Conservation (phyloP, 768 basidiomycete species). For the Boletales sp. region DNA sequence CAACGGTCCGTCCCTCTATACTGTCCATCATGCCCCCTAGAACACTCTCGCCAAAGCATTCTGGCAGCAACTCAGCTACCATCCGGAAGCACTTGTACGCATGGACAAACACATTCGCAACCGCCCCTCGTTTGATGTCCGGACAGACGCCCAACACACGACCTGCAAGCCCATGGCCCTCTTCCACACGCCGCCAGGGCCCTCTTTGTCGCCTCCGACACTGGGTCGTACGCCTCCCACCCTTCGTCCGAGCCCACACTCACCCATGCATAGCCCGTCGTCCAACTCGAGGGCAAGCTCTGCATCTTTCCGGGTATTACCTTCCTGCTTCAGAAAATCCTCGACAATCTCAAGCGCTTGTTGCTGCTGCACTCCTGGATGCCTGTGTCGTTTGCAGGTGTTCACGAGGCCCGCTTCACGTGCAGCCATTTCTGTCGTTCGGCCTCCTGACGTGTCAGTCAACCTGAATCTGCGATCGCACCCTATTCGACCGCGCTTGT, state of each 20-base stretch:
- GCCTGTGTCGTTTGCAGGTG: conserved; percentile 69
- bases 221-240: conserved; percentile 67
- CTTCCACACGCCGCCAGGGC: conserved; percentile 74
- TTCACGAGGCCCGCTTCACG: conserved; percentile 63
- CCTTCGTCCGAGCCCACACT: not conserved
- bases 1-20: conserved; percentile 52
- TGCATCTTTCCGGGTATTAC: conserved; percentile 95
- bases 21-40: conserved; percentile 32
- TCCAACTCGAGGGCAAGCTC: conserved; percentile 81
- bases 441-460: conserved; percentile 26
- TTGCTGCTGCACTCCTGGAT: conserved; percentile 68
- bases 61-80: conserved; percentile 60
- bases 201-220: conserved; percentile 70
- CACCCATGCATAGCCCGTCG: conserved; percentile 60
- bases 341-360: conserved; percentile 67
- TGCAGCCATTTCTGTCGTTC: not conserved
- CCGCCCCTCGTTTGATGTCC: conserved; percentile 53
- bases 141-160: conserved; percentile 68
- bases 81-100: conserved; percentile 72
- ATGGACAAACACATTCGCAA: conserved; percentile 62
- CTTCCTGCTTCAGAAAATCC: conserved; percentile 74
- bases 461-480: conserved; percentile 78
- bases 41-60: conserved; percentile 91
- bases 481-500: conserved; percentile 80
- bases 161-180: conserved; percentile 88